Conservation (phyloP, 192 early-diverging fungal species). For the Podila horticola region DNA sequence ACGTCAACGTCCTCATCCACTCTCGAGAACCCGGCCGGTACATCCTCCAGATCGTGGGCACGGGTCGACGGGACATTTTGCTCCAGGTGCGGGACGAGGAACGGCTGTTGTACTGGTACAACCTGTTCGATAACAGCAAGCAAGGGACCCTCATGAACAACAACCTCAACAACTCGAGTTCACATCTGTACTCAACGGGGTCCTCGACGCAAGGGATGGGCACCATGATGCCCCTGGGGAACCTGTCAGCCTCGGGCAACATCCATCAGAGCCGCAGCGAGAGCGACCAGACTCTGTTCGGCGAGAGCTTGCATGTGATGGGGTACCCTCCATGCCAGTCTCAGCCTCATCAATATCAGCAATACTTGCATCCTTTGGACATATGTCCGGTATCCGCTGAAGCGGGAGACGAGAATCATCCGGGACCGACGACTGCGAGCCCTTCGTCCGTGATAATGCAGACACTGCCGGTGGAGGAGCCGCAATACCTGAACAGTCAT, state of each 20-base stretch:
- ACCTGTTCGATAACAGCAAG: constrained; percentile 30
- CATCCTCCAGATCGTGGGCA: constrained; percentile 15
- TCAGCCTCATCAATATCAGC: too few species aligned
- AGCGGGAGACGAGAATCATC: too few species aligned
- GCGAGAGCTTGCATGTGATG: too few species aligned
- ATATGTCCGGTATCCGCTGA: too few species aligned
- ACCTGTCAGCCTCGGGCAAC: not conserved
- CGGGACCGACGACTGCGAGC: too few species aligned
- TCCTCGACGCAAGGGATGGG: not conserved
- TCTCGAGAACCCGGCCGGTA: constrained; percentile 14
- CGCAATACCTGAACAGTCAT: too few species aligned
- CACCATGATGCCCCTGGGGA: not conserved
- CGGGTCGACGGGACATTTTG: constrained; percentile 20
- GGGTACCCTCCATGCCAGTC: too few species aligned
- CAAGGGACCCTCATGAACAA: not conserved
- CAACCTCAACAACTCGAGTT: not conserved
- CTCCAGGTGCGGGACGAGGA: constrained; percentile 39
- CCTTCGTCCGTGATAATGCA: too few species aligned
- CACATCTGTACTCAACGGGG: not conserved
- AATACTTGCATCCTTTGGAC: too few species aligned
- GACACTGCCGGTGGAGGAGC: too few species aligned
- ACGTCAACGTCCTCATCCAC: constrained; percentile 10
- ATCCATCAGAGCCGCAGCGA: too few species aligned
- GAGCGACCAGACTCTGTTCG: too few species aligned
- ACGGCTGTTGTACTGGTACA: constrained; percentile 27